A percentile compares a stretch with the other conserved stretches of the same genome.
Conservation (phyloP, 75 land plant genomes). For the Chamaecyparis obtusa region DNA sequence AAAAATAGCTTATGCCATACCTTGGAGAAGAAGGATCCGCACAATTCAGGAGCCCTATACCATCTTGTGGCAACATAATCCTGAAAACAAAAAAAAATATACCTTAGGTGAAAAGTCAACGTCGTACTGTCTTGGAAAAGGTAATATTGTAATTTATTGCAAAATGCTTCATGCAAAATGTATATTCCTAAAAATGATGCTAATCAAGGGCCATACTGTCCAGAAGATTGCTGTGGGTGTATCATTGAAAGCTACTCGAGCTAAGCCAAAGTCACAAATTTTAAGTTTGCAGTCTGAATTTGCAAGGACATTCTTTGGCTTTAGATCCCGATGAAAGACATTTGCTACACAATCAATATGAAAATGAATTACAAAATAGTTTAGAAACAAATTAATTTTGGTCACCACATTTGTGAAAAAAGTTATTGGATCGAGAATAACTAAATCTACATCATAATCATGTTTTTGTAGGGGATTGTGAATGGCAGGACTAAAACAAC, state of each 20-base stretch:
- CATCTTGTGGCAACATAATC: slow-evolving; percentile 96
- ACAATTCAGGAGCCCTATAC: slow-evolving; percentile 94
- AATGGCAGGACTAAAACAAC: neutral
- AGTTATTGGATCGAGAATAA: neutral
- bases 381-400: too few species aligned
- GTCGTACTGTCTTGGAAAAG: neutral
- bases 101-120: neutral
- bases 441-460: neutral
- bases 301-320: slow-evolving; percentile 49
- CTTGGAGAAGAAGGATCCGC: slow-evolving; percentile 96
- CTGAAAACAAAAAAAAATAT: slow-evolving; percentile 23
- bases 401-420: neutral
- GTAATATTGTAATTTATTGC: too few species aligned
- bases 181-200: neutral
- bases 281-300: slow-evolving; percentile 18
- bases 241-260: slow-evolving; percentile 51
- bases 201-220: slow-evolving; percentile 26
- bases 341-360: slow-evolving; percentile 25
- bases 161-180: neutral
- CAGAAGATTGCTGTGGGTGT: slow-evolving; percentile 58
- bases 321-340: slow-evolving; percentile 53
- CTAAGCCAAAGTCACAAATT: slow-evolving; percentile 54
- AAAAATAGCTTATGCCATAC: slow-evolving; percentile 18
- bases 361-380: too few species aligned
- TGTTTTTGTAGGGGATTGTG: neutral